Conservation (phyloP, 257 asterid genomes). For the Solanum sejunctum region DNA sequence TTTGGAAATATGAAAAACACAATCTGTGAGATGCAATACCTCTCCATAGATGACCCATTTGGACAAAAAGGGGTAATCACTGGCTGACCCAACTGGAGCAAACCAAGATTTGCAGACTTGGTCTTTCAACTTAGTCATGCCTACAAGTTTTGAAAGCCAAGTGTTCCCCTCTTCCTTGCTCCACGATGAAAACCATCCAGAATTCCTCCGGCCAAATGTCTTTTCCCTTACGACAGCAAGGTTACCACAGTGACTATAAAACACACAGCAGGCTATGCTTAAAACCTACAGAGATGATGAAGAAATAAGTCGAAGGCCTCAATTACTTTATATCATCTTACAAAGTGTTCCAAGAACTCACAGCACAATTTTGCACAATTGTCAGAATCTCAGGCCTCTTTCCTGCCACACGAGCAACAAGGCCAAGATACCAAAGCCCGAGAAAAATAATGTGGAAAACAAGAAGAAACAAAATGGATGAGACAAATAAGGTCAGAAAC, state of each 20-base stretch:
- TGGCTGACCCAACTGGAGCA: slow-evolving; percentile 99
- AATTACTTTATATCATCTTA: slow-evolving; percentile 1
- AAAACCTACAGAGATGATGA: slow-evolving; percentile 69
- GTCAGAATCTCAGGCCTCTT: slow-evolving; percentile 80
- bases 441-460: slow-evolving; percentile 80
- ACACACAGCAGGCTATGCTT: slow-evolving; percentile 98
- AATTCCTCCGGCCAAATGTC: slow-evolving; percentile 48
- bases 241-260: slow-evolving; percentile 99
- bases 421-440: slow-evolving; percentile 93
- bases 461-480: slow-evolving; percentile 86
- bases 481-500: slow-evolving; percentile 71
- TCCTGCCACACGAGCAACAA: slow-evolving; percentile 96
- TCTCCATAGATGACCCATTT: slow-evolving; percentile 98
- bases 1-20: neutral
- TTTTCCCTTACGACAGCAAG: slow-evolving; percentile 64
- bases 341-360: slow-evolving; percentile 33
- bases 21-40: slow-evolving; percentile 27
- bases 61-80: slow-evolving; percentile 86
- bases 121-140: slow-evolving; percentile 75
- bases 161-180: slow-evolving; percentile 72
- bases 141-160: slow-evolving; percentile 78
- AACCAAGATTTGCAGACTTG: slow-evolving; percentile 96
- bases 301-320: slow-evolving; percentile 32
- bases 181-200: slow-evolving; percentile 72
- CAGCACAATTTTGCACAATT: slow-evolving; percentile 87